Evolutionary conservation across 2,329 filamentous ascomycete genomes (phyloP).

Genomic region (Trichoderma guizhouense): DNA sequence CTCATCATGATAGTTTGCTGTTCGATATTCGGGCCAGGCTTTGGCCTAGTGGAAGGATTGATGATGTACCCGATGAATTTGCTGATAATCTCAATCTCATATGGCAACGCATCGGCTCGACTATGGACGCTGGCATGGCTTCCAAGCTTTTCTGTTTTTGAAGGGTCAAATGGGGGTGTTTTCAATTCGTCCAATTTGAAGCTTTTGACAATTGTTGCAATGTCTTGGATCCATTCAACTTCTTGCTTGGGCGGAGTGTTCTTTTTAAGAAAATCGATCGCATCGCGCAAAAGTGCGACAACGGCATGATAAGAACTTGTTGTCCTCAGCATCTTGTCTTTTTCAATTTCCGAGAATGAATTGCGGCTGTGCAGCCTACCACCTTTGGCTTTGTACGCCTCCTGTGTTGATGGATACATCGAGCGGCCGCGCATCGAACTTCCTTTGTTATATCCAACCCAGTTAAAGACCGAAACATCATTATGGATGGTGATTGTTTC

Average conservation of each 20-base stretch:
- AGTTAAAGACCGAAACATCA: slow-evolving; percentile 18
- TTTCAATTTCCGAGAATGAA: neutral
- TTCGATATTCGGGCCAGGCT: neutral
- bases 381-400: neutral
- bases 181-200: neutral
- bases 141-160: neutral
- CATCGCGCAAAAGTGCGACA: neutral
- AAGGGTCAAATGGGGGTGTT: too few species aligned
- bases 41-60: neutral
- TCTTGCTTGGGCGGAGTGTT: neutral
- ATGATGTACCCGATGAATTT: slow-evolving; percentile 4
- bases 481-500: slow-evolving; percentile 14
- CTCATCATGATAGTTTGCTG: neutral
- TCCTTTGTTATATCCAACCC: slow-evolving; percentile 12
- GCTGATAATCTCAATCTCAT: slow-evolving; percentile 6
- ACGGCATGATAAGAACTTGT: slow-evolving; percentile 3
- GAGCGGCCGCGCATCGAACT: slow-evolving; percentile 18
- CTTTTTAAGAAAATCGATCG: slow-evolving; percentile 9
- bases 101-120: neutral
- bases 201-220: neutral
- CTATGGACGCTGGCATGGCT: neutral
- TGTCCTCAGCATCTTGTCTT: neutral
- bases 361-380: slow-evolving; percentile 4
- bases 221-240: slow-evolving; percentile 7
- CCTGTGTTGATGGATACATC: slow-evolving; percentile 16